phyloP scores from a whole-genome alignment of 805 yeast genomes.

The Candida manassasensis region DNA sequence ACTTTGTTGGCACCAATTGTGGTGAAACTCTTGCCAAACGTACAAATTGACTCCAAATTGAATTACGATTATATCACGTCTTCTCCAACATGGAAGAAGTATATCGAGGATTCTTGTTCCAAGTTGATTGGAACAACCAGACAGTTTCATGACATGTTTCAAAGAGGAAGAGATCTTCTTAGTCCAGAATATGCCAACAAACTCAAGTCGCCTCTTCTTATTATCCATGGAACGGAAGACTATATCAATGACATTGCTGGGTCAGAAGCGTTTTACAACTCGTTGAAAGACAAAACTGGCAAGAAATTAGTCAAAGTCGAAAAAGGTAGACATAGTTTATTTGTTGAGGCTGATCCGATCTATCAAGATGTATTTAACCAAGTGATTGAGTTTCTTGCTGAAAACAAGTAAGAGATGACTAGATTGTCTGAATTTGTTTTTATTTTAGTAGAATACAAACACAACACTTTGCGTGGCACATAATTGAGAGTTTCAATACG shows the following conservation, averaged over 20 bases:
- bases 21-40: constrained; percentile 39
- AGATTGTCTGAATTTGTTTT: no score
- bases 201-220: constrained; percentile 36
- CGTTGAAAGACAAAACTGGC: constrained; percentile 29
- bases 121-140: constrained; percentile 51
- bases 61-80: constrained; percentile 51
- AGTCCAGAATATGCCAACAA: constrained; percentile 31
- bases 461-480: no score
- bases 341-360: constrained; percentile 42
- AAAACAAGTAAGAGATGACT: neutral
- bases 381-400: constrained; percentile 33
- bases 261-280: constrained; percentile 37
- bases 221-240: constrained; percentile 64
- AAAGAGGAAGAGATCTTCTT: constrained; percentile 53
- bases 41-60: constrained; percentile 52
- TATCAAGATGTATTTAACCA: constrained; percentile 30
- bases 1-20: constrained; percentile 39
- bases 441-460: no score
- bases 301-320: constrained; percentile 22
- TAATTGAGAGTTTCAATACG: no score
- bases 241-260: constrained; percentile 51
- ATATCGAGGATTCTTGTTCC: constrained; percentile 33
- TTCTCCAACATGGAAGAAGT: constrained; percentile 43
- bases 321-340: constrained; percentile 42
- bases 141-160: constrained; percentile 56